phyloP scores from a whole-genome alignment of 257 asterid species.

The Nicotiana obtusifolia region DNA sequence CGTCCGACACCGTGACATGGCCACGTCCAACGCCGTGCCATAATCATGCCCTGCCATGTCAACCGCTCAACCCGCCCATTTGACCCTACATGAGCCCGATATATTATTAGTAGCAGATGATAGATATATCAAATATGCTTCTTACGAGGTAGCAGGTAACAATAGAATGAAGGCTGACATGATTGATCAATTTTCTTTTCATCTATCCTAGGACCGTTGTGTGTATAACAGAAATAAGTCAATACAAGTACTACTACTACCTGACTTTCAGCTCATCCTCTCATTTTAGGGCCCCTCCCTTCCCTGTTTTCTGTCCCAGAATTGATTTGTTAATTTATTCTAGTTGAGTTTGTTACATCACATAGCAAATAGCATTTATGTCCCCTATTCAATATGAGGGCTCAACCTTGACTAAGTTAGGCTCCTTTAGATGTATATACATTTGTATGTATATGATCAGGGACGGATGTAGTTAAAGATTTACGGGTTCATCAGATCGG shows the following conservation, averaged over 20 bases:
- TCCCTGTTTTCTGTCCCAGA: neutral
- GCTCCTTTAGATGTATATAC: neutral
- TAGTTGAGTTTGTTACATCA: slow-evolving; percentile 1
- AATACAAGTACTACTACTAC: no score
- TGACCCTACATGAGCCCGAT: no score
- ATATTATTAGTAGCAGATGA: no score
- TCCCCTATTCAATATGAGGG: neutral
- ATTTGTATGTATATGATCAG: no score
- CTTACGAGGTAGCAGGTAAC: neutral
- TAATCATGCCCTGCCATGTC: no score
- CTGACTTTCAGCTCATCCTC: neutral
- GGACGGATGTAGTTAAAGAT: no score
- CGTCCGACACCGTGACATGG: no score
- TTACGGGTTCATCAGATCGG: no score
- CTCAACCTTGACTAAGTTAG: neutral
- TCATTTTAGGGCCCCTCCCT: neutral
- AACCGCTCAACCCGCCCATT: no score
- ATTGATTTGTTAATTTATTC: neutral
- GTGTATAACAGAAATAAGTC: neutral
- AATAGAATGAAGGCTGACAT: neutral
- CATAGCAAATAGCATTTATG: slow-evolving; percentile 9
- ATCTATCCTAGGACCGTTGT: neutral
- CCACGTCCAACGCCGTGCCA: no score
- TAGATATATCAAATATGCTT: no score
- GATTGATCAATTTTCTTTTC: neutral